These are phyloP conservation scores for Sporisorium reilianum DNA, from an alignment of 1,284 basidiomycete species.

Conservation along the genomic window DNA sequence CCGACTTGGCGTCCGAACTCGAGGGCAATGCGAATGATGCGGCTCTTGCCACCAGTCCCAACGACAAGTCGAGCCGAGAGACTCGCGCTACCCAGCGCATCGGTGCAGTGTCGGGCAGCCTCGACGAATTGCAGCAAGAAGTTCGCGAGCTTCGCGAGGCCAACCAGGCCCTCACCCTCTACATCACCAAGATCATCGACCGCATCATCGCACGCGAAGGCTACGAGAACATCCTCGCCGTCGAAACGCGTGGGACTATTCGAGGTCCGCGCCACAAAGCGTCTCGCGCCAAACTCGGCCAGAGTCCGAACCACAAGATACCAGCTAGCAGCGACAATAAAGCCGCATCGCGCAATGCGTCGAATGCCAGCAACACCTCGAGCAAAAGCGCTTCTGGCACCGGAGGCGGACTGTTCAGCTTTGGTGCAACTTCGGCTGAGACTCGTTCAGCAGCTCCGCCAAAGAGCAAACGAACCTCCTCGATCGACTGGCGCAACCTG, in stretches of 20 bases:
- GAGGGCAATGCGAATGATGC: slow-evolving; percentile 78
- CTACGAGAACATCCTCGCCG: slow-evolving; percentile 90
- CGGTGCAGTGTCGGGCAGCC: slow-evolving; percentile 33
- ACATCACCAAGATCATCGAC: slow-evolving; percentile 95
- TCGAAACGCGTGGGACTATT: slow-evolving; percentile 74
- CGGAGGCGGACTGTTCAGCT: slow-evolving; percentile 43
- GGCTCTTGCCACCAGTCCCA: slow-evolving; percentile 12
- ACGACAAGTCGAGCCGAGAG: slow-evolving; percentile 38
- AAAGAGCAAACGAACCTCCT: slow-evolving; percentile 40
- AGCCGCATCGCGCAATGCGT: slow-evolving; percentile 19
- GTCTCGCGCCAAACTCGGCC: slow-evolving; percentile 25
- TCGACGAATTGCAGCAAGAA: slow-evolving; percentile 73
- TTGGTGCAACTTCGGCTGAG: slow-evolving; percentile 19
- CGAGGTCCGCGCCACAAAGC: slow-evolving; percentile 42
- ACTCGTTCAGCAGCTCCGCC: slow-evolving; percentile 10
- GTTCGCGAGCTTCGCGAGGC: slow-evolving; percentile 91
- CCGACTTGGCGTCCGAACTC: slow-evolving; percentile 78
- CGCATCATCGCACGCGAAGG: slow-evolving; percentile 92
- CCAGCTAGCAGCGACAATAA: slow-evolving; percentile 3
- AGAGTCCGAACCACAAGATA: slow-evolving; percentile 8
- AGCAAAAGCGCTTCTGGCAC: slow-evolving; percentile 12
- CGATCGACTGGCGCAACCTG: slow-evolving; percentile 54
- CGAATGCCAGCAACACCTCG: slow-evolving; percentile 20
- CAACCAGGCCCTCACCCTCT: slow-evolving; percentile 91
- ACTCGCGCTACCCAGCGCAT: slow-evolving; percentile 58